Evolutionary conservation across 2,329 filamentous ascomycete species (phyloP), one percentile per base, ranked within the genome.

Genomic region (Fusarium oligoseptatum): DNA sequence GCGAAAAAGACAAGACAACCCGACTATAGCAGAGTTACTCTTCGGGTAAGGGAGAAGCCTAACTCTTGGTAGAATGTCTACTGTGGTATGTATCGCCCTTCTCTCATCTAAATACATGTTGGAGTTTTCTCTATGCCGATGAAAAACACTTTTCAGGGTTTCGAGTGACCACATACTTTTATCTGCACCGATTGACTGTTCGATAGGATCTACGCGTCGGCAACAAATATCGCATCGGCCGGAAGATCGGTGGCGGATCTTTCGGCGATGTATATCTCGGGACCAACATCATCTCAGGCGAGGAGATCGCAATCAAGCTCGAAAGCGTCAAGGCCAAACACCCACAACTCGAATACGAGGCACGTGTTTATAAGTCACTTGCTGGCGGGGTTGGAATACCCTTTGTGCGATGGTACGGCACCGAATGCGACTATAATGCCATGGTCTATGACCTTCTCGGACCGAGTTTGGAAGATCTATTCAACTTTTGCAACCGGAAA

Each of bases 251-350:
- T 80, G 98, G 95, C 79, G 97, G 97, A 78, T 95, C 93, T 82
- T 99, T 99, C 84, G 97, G 97, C 87, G 97, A 98, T 81, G 98
- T 99, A 83, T 99, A 98, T 86, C 92, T 98, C 64, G 97, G 97
- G 80, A 99, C 97, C 84, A 98, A 99, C 89, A 98, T 99, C 87
- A 98, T 99, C 85, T 98, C 97, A 5, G 97, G 97, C 74, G 97
- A 99, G 85, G 97, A 99, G 86, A 98, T 99, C 80, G 97, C 97
- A 83, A 99, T 99, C 89, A 99, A 99, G 89, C 94, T 99, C 70
- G 97, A 99, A 87, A 97, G 95, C 77, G 96, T 98, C 87, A 99
- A 99, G 90, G 96, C 97, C 83, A 98, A 99, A 90, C 97, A 98
- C 85, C 97, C 97, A 67, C 97, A 98, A 86, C 92, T 99, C 73